phyloP scores from a whole-genome alignment of 75 land plant genomes.

The Cunninghamia lanceolata region DNA sequence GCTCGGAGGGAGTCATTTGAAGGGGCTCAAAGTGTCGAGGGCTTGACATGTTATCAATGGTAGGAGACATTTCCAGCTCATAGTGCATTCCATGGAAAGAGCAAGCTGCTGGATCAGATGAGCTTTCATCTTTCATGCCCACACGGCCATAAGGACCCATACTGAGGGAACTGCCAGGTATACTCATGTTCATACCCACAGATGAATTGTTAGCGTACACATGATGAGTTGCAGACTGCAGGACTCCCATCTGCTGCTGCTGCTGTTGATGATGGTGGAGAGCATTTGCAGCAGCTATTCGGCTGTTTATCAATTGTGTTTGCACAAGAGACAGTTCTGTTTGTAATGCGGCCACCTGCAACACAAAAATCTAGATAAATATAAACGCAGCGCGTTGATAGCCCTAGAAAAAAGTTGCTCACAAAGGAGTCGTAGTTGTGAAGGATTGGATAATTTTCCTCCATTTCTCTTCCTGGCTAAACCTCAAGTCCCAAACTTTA shows the following conservation, averaged over 20 bases:
- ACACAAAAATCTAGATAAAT: background rate
- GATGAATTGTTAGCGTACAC: background rate
- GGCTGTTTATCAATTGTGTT: slow-evolving; percentile 45
- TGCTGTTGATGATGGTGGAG: slow-evolving; percentile 22
- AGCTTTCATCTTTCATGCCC: background rate
- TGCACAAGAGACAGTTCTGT: slow-evolving; percentile 53
- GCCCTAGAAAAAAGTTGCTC: too few species aligned
- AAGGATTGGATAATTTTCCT: too few species aligned
- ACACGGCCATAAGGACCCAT: background rate
- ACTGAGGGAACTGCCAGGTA: background rate
- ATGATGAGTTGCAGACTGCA: slow-evolving; percentile 22
- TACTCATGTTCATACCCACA: background rate
- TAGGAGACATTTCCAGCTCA: background rate
- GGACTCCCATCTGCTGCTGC: slow-evolving; percentile 12
- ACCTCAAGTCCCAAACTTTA: too few species aligned
- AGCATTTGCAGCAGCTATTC: slow-evolving; percentile 29
- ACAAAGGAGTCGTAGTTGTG: too few species aligned
- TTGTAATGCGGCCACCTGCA: slow-evolving; percentile 47
- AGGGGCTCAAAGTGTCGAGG: background rate
- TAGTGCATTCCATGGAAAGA: slow-evolving; percentile 10
- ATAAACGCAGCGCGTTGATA: too few species aligned
- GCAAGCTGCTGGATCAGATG: slow-evolving; percentile 2
- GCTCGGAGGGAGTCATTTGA: background rate
- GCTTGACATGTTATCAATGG: slow-evolving; percentile 7
- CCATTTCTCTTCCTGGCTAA: too few species aligned